Evolutionary conservation across 768 basidiomycete species (phyloP).

Genomic region (Lactarius hatsudake): DNA sequence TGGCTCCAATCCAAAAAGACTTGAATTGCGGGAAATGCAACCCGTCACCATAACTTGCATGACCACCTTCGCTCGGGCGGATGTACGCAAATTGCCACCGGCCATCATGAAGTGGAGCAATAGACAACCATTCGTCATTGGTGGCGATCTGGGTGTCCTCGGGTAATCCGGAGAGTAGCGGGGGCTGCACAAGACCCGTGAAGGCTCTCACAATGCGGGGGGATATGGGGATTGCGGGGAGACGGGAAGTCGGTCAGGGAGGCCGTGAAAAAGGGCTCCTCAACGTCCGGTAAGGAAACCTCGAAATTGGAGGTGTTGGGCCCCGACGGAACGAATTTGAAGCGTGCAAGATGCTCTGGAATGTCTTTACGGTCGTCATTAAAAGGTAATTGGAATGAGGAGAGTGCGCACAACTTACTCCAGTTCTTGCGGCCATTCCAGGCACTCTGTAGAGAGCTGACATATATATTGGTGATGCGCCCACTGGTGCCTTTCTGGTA

Average conservation of each 20-base stretch:
- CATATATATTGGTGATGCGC: slow-evolving; percentile 25
- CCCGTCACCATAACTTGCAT: slow-evolving; percentile 20
- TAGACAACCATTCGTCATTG: slow-evolving; percentile 14
- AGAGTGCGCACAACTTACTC: slow-evolving; percentile 8
- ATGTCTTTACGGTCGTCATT: slow-evolving; percentile 7
- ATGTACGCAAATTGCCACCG: slow-evolving; percentile 17
- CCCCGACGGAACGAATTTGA: slow-evolving; percentile 7
- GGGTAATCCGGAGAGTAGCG: background rate
- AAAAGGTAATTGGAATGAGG: background rate
- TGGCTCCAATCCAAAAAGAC: slow-evolving; percentile 14
- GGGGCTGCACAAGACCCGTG: slow-evolving; percentile 15
- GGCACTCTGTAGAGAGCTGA: slow-evolving; percentile 7
- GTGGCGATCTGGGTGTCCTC: background rate
- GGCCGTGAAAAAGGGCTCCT: slow-evolving; percentile 22
- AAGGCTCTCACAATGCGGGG: slow-evolving; percentile 4
- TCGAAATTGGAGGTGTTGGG: background rate
- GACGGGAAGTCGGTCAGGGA: slow-evolving; percentile 19
- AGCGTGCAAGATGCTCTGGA: slow-evolving; percentile 22
- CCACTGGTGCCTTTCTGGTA: background rate
- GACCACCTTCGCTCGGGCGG: background rate
- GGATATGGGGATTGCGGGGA: slow-evolving; percentile 19
- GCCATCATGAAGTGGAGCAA: slow-evolving; percentile 16
- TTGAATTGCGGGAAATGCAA: slow-evolving; percentile 7
- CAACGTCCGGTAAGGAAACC: slow-evolving; percentile 1
- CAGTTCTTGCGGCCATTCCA: slow-evolving; percentile 24